phyloP scores from a whole-genome alignment of 441 rosid species.

The Erysimum pusillum region DNA sequence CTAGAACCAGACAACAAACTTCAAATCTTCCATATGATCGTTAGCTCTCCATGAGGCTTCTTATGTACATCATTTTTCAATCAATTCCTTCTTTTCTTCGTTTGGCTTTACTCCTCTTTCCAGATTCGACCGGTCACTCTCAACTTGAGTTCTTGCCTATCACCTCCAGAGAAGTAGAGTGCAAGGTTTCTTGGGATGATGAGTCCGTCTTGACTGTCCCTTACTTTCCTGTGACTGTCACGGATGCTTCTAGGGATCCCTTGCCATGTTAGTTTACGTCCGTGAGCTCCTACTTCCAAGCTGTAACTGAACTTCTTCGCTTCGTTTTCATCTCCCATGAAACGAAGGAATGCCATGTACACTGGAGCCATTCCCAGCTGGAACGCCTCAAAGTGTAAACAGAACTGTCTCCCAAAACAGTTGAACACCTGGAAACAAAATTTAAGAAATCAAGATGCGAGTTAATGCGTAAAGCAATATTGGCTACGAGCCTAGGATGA shows the following conservation, averaged over 20 bases:
- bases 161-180: conserved; percentile 84
- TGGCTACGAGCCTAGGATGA: background rate
- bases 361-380: conserved; percentile 85
- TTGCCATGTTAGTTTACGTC: conserved; percentile 82
- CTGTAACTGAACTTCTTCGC: conserved; percentile 85
- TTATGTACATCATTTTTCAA: conserved; percentile 44
- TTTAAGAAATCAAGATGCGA: background rate
- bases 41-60: conserved; percentile 33
- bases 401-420: conserved; percentile 86
- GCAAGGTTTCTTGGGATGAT: conserved; percentile 82
- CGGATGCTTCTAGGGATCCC: conserved; percentile 90
- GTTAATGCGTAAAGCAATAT: conserved; percentile 7
- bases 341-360: conserved; percentile 90
- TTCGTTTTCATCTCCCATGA: conserved; percentile 89
- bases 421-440: conserved; percentile 67
- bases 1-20: conserved; percentile 35
- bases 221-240: conserved; percentile 82
- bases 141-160: conserved; percentile 81
- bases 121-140: conserved; percentile 87
- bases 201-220: conserved; percentile 90
- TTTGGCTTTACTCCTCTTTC: conserved; percentile 61
- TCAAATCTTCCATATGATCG: conserved; percentile 41
- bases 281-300: conserved; percentile 83
- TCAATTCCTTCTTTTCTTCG: background rate
- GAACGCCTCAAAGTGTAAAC: conserved; percentile 91